phyloP scores from a whole-genome alignment of 192 early-diverging fungal genomes.

The Rhizoclosmatium sp. region DNA sequence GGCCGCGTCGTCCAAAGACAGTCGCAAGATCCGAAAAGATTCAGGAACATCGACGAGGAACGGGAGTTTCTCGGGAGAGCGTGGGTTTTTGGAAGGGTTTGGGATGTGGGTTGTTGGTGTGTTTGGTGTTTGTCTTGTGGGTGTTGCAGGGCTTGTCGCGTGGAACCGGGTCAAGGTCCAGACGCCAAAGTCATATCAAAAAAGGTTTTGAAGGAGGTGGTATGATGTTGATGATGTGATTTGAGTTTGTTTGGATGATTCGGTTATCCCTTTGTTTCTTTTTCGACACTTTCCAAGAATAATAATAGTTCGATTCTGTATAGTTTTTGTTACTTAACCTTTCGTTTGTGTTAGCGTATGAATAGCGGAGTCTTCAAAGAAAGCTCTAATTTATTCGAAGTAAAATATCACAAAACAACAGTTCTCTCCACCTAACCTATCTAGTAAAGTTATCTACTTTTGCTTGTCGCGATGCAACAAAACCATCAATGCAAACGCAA shows the following conservation, averaged over 20 bases:
- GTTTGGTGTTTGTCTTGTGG: not conserved
- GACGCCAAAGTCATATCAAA: conserved; percentile 14
- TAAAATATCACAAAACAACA: not conserved
- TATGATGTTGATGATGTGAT: not conserved
- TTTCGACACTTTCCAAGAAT: too few species aligned
- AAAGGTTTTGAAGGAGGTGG: conserved; percentile 22
- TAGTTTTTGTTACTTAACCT: too few species aligned
- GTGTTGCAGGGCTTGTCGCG: not conserved
- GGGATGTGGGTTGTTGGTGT: not conserved
- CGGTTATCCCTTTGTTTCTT: too few species aligned
- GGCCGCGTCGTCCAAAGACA: too few species aligned
- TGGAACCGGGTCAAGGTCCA: conserved; percentile 7
- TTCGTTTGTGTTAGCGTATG: too few species aligned
- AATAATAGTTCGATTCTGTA: too few species aligned
- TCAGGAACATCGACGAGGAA: too few species aligned
- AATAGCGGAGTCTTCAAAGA: too few species aligned
- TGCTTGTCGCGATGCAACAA: conserved; percentile 49
- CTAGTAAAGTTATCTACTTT: not conserved
- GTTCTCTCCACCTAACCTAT: not conserved
- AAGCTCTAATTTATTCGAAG: too few species aligned
- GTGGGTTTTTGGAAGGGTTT: too few species aligned
- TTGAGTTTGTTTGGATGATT: not conserved
- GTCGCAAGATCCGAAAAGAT: too few species aligned
- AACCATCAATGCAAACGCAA: conserved; percentile 47
- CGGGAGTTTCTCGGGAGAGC: too few species aligned